Evolutionary conservation across 2,329 filamentous ascomycete species (phyloP).

Genomic region (Achaetomium macrosporum): DNA sequence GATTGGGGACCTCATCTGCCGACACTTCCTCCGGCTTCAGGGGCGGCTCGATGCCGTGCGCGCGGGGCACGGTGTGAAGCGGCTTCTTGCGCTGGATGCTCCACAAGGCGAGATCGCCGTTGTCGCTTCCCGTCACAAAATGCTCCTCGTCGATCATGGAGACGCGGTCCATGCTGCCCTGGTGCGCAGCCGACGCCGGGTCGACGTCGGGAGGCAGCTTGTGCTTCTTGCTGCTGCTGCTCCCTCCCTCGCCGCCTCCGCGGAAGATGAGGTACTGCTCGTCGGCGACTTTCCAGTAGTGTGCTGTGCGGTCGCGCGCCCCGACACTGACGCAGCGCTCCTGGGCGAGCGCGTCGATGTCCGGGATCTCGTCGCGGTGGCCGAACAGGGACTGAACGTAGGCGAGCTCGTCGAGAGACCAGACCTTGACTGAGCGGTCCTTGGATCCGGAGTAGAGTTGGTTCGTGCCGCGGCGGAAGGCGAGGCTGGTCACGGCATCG

Average conservation of each 20-base stretch:
- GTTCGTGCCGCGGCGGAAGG: conserved; percentile 81
- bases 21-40: conserved; percentile 63
- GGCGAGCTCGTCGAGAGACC: conserved; percentile 84
- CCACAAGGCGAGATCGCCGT: conserved; percentile 82
- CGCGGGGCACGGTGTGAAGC: conserved; percentile 68
- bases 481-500: conserved; percentile 76
- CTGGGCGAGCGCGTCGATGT: conserved; percentile 74
- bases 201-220: conserved; percentile 32
- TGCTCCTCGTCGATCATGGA: conserved; percentile 82
- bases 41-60: conserved; percentile 77
- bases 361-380: conserved; percentile 85
- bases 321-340: conserved; percentile 91
- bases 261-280: conserved; percentile 94
- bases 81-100: conserved; percentile 92
- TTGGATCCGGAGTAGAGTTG: conserved; percentile 87
- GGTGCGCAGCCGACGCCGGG: conserved; percentile 51
- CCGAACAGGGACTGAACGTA: conserved; percentile 96
- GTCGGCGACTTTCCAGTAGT: conserved; percentile 93
- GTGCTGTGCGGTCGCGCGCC: conserved; percentile 81
- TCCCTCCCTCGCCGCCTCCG: conserved; percentile 58
- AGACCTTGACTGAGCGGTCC: conserved; percentile 92
- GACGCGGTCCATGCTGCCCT: conserved; percentile 88
- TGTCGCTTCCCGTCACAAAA: conserved; percentile 92
- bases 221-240: conserved; percentile 42
- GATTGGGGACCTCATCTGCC: conserved; percentile 61